phyloP scores from a whole-genome alignment of 495 filamentous ascomycete genomes.

The Xylaria scruposa region DNA sequence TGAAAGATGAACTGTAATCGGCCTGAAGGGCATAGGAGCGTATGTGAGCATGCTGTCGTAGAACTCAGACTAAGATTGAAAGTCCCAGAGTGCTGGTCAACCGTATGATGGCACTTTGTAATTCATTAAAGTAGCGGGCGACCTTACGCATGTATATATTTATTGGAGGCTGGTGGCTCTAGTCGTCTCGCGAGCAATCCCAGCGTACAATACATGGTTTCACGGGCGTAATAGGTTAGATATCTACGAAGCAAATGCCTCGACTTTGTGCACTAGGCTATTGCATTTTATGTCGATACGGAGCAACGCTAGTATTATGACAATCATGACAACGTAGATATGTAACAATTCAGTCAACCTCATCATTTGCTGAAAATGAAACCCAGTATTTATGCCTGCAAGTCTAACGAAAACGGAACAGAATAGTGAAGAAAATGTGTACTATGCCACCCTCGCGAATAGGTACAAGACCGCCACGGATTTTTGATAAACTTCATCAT shows the following conservation, averaged over 20 bases:
- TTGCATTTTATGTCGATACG: not conserved
- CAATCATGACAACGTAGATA: constrained; percentile 2
- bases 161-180: not conserved
- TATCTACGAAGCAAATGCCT: not conserved
- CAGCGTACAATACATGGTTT: not conserved
- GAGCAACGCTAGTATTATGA: constrained; percentile 4
- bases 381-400: constrained; percentile 38
- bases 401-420: constrained; percentile 34
- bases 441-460: constrained; percentile 34
- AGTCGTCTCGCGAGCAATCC: not conserved
- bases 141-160: not conserved
- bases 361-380: constrained; percentile 15
- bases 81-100: not conserved
- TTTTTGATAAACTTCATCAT: constrained; percentile 28
- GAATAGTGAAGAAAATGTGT: constrained; percentile 30
- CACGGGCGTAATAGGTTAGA: not conserved
- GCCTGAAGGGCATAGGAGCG: not conserved
- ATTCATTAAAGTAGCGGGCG: not conserved
- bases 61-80: not conserved
- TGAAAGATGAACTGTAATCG: not conserved
- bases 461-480: constrained; percentile 32
- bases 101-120: not conserved
- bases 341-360: constrained; percentile 12
- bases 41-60: not conserved
- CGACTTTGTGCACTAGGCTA: not conserved